Conservation (phyloP, 192 early-diverging fungal species). For the Geranomyces michiganensis region DNA sequence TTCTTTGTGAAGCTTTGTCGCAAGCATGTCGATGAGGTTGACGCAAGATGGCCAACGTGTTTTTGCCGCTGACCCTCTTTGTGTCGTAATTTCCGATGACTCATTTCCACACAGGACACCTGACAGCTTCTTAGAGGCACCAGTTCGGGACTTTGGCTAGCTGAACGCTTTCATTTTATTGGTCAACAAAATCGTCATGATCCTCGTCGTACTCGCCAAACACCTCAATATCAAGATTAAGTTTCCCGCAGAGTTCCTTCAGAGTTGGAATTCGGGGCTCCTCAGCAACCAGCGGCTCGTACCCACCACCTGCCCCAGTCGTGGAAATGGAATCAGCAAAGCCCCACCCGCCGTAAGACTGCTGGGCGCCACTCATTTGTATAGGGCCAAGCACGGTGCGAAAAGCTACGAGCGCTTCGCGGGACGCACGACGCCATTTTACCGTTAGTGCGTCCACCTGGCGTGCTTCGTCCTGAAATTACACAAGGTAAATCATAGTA, state of each 20-base stretch:
- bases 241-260: slow-evolving; percentile 1
- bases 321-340: neutral
- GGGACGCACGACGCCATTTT: slow-evolving; percentile 11
- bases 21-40: no score
- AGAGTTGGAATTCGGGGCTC: slow-evolving; percentile 1
- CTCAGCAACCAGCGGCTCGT: neutral
- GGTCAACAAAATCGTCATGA: slow-evolving; percentile 7
- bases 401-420: slow-evolving; percentile 5
- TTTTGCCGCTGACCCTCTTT: no score
- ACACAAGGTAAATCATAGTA: no score
- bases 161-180: no score
- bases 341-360: neutral
- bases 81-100: no score
- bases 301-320: neutral
- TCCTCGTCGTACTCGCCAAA: slow-evolving; percentile 9
- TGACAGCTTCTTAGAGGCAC: no score
- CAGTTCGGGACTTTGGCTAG: no score
- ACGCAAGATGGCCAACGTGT: no score
- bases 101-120: no score
- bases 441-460: slow-evolving; percentile 7
- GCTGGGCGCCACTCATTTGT: neutral
- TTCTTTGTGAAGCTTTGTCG: no score
- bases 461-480: slow-evolving; percentile 7
- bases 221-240: slow-evolving; percentile 6
- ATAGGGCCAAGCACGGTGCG: slow-evolving; percentile 10